Evolutionary conservation across 306 rosid species (phyloP), one percentile per base, ranked within the genome.

Genomic region (Begonia fuchsioides): DNA sequence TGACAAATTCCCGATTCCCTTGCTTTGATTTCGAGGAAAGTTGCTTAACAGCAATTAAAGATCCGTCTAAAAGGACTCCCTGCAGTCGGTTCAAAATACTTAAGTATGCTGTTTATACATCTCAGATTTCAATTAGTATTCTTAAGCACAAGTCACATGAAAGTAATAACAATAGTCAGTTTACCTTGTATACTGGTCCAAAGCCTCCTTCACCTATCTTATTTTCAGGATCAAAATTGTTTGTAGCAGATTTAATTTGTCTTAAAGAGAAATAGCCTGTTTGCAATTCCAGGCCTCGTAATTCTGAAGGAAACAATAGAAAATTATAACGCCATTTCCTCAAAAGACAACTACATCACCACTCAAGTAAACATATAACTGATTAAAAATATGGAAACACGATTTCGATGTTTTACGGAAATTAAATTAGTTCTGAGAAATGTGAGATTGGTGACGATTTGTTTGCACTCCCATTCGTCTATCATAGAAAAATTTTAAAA

Each of bases 21-120:
- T 90, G 98, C 72, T 82, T 85, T 38, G 98, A 90, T 68, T 79
- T 90, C 15, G 98, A 58, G 11, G 98, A 90, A 8, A 90, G 87
- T 49, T 90, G 95, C 68, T 90, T 85, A 44, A 79, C 93, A n/a
- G 95, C 98, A 62, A 90, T 75, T 13, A 68, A 60, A 47, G 63
- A 43, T 56, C 98, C 95, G 67, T 90, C 94, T 50, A 76, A 62
- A 26, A 81, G 17, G 38, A 79, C 71, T 61, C 95, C 95, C 95
- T 85, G 49, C 38, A 47, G 47, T 26, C 45, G 38, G 38, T 38
- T 38, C 45, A 41, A 41, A 41, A 26, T 26, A 26, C 7, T 26
- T 26, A 4, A 26, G 8, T 2, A 26, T 26, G 35, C 35, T 1
- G 7, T 26, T 26, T 26, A 3, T 26, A 26, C 35, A 4, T 26